Percentiles rank a stretch among this genome's conserved stretches.
phyloP scores from a whole-genome alignment of 768 basidiomycete species.

The Mycena galericulata region DNA sequence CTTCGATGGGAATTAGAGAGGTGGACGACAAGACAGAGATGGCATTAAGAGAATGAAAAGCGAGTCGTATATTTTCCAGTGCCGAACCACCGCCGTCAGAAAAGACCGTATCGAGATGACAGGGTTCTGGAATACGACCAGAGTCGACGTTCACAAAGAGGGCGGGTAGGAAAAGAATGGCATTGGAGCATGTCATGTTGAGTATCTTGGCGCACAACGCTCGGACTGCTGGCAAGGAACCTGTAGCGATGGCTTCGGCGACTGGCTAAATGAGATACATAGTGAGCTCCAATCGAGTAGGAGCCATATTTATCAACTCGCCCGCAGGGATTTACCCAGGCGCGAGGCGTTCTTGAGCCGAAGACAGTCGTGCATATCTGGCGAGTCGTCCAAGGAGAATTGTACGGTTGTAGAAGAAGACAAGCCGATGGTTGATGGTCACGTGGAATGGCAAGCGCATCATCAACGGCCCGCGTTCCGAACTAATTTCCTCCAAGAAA shows the following conservation, averaged over 20 bases:
- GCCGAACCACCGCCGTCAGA: background rate
- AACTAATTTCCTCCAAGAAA: no score
- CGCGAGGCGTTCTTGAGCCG: no score
- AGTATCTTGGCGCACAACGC: background rate
- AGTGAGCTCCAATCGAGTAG: no score
- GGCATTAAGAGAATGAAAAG: background rate
- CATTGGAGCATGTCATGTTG: background rate
- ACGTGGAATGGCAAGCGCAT: no score
- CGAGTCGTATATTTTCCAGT: background rate
- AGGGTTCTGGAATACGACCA: background rate
- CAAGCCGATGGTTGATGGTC: no score
- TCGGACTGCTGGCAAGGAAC: background rate
- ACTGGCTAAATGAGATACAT: no score
- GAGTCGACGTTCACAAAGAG: slow-evolving; percentile 1
- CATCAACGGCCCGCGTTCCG: no score
- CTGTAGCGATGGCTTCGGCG: background rate
- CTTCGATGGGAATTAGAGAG: background rate
- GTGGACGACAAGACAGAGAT: background rate
- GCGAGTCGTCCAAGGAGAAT: no score
- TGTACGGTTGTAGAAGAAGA: no score
- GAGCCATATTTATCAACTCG: no score
- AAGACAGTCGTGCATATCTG: no score
- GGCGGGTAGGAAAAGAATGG: background rate
- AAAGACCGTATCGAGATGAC: background rate
- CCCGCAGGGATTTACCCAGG: no score